Conservation (phyloP, 169 alveolate genomes). For the Pseudocohnilembus persalinus region DNA sequence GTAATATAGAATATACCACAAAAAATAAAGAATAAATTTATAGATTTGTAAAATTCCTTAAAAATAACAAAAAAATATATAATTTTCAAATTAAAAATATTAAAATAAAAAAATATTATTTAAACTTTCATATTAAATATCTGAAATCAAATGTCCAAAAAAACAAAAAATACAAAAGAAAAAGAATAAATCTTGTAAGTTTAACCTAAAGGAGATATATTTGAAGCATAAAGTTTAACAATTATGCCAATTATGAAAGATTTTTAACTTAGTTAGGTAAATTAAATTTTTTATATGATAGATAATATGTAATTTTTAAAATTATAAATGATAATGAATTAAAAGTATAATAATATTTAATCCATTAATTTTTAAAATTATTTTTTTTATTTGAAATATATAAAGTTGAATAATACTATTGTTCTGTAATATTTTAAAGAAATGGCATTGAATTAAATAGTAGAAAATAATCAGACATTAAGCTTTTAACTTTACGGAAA, state of each 20-base stretch:
- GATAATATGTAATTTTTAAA: neutral
- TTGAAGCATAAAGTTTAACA: neutral
- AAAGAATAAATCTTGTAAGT: neutral
- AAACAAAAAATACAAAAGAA: neutral
- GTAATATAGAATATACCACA: no score
- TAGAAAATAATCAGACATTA: neutral
- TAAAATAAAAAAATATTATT: no score
- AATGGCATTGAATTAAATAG: conserved; percentile 14
- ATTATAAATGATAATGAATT: no score
- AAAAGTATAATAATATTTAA: no score
- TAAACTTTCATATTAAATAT: no score
- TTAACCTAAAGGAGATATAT: neutral
- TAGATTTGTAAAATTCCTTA: no score
- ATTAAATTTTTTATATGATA: neutral
- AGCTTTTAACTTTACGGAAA: conserved; percentile 14
- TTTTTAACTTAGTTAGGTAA: neutral
- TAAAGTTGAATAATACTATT: neutral
- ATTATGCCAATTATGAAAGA: neutral
- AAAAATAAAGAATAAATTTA: no score
- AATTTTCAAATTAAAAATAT: no score
- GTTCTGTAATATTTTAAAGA: conserved; percentile 21
- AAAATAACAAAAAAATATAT: no score
- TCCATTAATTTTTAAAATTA: no score
- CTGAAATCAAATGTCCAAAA: neutral
- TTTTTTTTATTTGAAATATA: no score